A percentile compares a stretch with the other conserved stretches of the same genome.
These are phyloP conservation scores for Malania oleifera DNA, from an alignment of 164 flowering plant genomes.

Conservation along the genomic window DNA sequence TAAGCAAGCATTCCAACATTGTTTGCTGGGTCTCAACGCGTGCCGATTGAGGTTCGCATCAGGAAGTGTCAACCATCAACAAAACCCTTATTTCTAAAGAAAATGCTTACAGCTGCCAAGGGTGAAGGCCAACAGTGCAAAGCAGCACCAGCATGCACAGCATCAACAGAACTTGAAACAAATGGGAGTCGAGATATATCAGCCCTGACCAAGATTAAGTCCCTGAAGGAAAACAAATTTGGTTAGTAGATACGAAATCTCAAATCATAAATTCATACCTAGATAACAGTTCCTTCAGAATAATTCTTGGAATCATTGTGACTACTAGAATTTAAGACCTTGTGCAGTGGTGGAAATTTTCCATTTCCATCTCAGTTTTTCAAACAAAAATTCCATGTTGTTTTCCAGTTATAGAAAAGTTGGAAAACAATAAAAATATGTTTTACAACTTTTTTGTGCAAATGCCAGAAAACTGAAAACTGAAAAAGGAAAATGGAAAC, in stretches of 20 bases:
- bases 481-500: no score
- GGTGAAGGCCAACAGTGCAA: constrained; percentile 97
- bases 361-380: no score
- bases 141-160: constrained; percentile 97
- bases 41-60: no score
- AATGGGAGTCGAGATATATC: constrained; percentile 92
- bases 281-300: background rate
- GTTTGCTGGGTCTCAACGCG: no score
- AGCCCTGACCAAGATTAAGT: constrained; percentile 69
- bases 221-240: constrained; percentile 37
- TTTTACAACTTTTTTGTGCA: no score
- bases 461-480: no score
- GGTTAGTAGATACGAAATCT: background rate
- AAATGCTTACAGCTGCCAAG: constrained; percentile 64
- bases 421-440: no score
- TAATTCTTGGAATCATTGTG: background rate
- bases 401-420: no score
- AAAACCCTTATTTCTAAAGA: no score
- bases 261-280: constrained; percentile 1
- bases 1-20: no score
- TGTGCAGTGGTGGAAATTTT: no score
- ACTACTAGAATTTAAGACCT: background rate
- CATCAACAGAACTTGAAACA: constrained; percentile 72
- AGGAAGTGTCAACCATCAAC: background rate
- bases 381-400: no score